Conservation (phyloP, 345 rosid species). For the Cardiospermum halicacabum region DNA sequence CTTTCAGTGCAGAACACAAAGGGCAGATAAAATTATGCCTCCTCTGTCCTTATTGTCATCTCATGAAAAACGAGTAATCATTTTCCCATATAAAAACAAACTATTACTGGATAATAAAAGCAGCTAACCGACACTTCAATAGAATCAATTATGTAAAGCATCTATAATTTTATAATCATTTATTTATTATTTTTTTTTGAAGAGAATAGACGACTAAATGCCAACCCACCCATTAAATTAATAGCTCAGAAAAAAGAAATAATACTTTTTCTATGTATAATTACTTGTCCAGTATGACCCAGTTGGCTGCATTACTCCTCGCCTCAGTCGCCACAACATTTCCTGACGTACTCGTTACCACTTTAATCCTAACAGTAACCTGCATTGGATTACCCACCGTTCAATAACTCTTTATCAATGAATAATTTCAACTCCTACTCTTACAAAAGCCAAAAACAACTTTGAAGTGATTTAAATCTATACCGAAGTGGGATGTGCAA, state of each 20-base stretch:
- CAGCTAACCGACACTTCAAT: not conserved
- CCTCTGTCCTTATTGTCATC: not conserved
- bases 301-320: slow-evolving; percentile 50
- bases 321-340: slow-evolving; percentile 63
- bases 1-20: not conserved
- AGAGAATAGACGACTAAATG: not conserved
- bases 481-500: not conserved
- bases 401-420: no score
- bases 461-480: not conserved
- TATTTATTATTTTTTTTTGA: not conserved
- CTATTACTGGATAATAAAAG: not conserved
- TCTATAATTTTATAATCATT: not conserved
- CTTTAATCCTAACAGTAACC: slow-evolving; percentile 71
- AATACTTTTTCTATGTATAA: slow-evolving; percentile 46
- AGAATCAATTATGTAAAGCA: not conserved
- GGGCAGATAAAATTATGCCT: not conserved
- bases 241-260: slow-evolving; percentile 43
- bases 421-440: no score
- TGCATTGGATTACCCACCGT: slow-evolving; percentile 26
- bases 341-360: slow-evolving; percentile 45
- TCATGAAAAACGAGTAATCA: not conserved
- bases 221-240: slow-evolving; percentile 23
- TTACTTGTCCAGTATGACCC: slow-evolving; percentile 90
- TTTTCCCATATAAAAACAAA: not conserved
- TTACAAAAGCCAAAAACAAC: not conserved